Base-by-base conservation (phyloP, 2,329 filamentous ascomycete species). In the Epichloe glyceriae region DNA sequence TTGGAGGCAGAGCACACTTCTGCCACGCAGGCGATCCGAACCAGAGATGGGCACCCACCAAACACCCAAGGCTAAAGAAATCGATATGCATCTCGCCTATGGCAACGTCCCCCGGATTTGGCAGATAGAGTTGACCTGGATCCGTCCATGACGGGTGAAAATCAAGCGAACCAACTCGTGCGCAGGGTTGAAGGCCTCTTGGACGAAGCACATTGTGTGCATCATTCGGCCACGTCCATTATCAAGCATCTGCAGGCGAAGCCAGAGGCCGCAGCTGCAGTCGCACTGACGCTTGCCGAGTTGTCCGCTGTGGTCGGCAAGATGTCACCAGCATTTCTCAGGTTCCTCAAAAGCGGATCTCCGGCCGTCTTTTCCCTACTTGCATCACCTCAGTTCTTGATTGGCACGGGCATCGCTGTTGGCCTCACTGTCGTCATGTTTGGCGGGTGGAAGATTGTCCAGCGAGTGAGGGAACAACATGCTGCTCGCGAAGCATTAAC, bases 401-500 rank as follows among this genome's bases (percentile, higher is more conserved):
- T 98, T 60, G 89, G 89, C 4, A 88, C 87, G 0, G 87, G 90
- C 42, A 82, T 95, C 14, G 88, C 86, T 0, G 82, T 95, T 0
- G 93, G 93, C 14, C 83, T 95, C n/a, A 97, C 93, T 0, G 83
- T 97, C 8, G 88, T 98, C 60, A 90, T 93, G 65, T 88, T 98
- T 53, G 93, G 93, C 50, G 91, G 93, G 5, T 97, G 88, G 78
- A 97, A 95, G 70, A 96, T 98, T 65, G 83, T 98, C 69, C 94
- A 96, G 74, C 84, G 82, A 59, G 87, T 97, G 57, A 67, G 69
- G 53, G 74, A 76, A 50, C 63, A 62, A 19, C 64, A 65, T 50
- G 56, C 58, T 2, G 60, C 63, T 1, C 53, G 60, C 2, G 61
- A 62, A 44, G 64, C 65, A 7, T 54, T 62, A 33, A 56, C 60